These are phyloP conservation scores for Prosopis cineraria DNA, from an alignment of 306 rosid species.

Conservation along the genomic window DNA sequence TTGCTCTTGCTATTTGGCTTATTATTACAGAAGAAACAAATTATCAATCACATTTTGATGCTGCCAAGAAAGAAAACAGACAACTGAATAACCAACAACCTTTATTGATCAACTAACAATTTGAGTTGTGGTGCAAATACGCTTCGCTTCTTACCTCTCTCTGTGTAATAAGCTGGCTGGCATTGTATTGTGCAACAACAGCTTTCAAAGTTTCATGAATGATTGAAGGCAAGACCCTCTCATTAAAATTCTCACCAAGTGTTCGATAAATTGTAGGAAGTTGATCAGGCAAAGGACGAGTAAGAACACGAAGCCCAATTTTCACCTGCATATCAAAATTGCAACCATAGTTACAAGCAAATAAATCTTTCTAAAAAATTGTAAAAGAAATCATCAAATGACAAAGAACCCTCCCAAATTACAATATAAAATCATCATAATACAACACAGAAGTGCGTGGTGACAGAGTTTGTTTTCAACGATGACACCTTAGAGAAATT, in stretches of 20 bases:
- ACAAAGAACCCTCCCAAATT: not conserved
- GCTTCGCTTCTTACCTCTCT: slow-evolving; percentile 63
- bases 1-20: not conserved
- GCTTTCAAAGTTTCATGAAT: slow-evolving; percentile 85
- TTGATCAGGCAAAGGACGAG: slow-evolving; percentile 70
- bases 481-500: not conserved
- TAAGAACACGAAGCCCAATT: slow-evolving; percentile 83
- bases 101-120: not conserved
- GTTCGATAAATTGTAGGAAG: slow-evolving; percentile 74
- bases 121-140: not conserved
- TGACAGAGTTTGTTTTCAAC: not conserved
- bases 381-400: not conserved
- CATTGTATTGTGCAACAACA: slow-evolving; percentile 86
- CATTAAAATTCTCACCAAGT: slow-evolving; percentile 70
- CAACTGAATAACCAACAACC: not conserved
- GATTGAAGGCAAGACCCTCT: slow-evolving; percentile 80
- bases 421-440: not conserved
- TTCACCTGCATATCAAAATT: slow-evolving; percentile 52
- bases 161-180: slow-evolving; percentile 92
- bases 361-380: too few relatives aligned
- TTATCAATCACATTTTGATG: not conserved
- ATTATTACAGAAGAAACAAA: not conserved
- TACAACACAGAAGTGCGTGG: not conserved
- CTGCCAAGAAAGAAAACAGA: not conserved
- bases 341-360: not conserved